Evolutionary conservation across 352 stramenopile genomes (phyloP).

Genomic region (Phytopythium vexans): DNA sequence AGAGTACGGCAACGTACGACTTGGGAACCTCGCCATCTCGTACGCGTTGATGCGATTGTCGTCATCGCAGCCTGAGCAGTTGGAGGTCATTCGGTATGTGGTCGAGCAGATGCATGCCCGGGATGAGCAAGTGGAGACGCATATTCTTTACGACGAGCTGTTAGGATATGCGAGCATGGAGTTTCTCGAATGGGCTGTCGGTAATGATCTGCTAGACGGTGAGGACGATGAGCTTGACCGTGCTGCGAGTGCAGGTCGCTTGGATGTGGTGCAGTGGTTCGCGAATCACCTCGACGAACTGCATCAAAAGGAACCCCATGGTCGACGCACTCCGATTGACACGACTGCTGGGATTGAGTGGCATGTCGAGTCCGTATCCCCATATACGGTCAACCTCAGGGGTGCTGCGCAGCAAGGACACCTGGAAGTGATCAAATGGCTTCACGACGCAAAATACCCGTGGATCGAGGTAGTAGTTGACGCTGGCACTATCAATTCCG

Average conservation of each 20-base stretch:
- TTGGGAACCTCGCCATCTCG: slow-evolving; percentile 4
- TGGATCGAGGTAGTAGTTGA: no score
- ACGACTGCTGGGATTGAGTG: no score
- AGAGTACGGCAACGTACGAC: slow-evolving; percentile 8
- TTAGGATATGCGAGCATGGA: slow-evolving; percentile 11
- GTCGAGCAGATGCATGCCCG: slow-evolving; percentile 4
- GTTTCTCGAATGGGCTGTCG: slow-evolving; percentile 16
- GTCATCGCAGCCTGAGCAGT: no score
- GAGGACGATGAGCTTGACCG: slow-evolving; percentile 10
- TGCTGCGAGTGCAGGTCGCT: slow-evolving; percentile 2
- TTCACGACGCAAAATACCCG: no score
- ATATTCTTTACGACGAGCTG: slow-evolving; percentile 16
- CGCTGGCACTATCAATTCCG: no score
- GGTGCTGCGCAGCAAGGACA: no score
- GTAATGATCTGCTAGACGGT: slow-evolving; percentile 6
- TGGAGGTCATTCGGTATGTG: slow-evolving; percentile 15
- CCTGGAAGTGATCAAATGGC: no score
- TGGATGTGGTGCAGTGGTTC: neutral
- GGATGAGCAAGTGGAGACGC: slow-evolving; percentile 11
- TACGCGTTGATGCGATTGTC: slow-evolving; percentile 12
- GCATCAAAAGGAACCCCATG: no score
- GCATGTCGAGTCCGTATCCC: no score
- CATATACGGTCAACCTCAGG: no score
- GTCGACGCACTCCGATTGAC: no score
- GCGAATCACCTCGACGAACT: no score